phyloP scores from a whole-genome alignment of 129 eudicot genomes.

The Scalesia atractyloides region DNA sequence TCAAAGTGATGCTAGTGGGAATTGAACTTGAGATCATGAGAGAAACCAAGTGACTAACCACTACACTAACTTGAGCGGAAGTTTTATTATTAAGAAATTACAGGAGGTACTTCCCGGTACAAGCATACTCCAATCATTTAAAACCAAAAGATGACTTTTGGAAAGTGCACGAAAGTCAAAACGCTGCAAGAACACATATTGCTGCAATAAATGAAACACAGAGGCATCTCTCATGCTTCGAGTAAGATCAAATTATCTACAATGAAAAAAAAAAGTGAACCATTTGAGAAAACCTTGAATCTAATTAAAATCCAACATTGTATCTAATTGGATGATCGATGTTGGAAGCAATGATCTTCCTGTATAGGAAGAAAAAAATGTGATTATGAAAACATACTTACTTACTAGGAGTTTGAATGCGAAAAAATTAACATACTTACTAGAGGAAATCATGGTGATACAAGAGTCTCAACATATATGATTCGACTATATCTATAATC shows the following conservation, averaged over 20 bases:
- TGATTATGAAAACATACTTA: neutral
- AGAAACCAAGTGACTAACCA: no score
- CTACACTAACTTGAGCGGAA: no score
- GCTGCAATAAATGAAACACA: neutral
- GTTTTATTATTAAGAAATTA: no score
- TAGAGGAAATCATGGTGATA: no score
- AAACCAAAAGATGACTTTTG: slow-evolving; percentile 1
- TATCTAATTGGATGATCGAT: neutral
- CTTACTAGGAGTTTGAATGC: neutral
- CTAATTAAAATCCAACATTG: neutral
- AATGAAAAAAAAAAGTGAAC: neutral
- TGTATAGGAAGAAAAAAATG: neutral
- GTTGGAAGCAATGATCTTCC: neutral
- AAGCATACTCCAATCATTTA: neutral
- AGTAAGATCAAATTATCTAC: no score
- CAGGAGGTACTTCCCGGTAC: no score
- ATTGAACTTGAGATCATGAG: no score
- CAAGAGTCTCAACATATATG: no score
- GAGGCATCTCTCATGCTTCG: no score
- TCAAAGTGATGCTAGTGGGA: no score
- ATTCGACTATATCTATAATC: no score
- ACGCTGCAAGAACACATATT: neutral
- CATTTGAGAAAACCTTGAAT: neutral
- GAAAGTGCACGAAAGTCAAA: neutral
- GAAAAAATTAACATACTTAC: no score